Conservation (phyloP, 1,139 yeast genomes). For the Sugiyamaella sp. region DNA sequence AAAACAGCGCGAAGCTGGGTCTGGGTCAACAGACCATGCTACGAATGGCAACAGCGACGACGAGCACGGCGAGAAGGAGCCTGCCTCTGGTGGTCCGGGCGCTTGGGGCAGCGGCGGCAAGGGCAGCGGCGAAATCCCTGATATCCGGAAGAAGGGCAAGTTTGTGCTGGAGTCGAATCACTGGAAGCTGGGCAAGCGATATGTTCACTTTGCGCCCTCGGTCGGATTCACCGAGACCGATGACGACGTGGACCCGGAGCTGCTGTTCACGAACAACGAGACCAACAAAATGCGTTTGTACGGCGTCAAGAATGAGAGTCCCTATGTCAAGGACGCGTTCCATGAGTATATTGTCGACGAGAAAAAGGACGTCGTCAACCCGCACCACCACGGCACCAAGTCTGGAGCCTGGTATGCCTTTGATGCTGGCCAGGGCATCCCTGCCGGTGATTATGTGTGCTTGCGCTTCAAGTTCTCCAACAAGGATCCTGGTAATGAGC, state of each 20-base stretch:
- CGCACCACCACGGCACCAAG: slow-evolving; percentile 69
- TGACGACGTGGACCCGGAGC: slow-evolving; percentile 71
- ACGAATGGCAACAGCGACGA: too few relatives aligned
- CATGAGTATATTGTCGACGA: slow-evolving; percentile 78
- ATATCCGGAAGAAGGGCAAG: slow-evolving; percentile 34
- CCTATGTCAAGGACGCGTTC: slow-evolving; percentile 86
- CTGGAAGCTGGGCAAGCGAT: slow-evolving; percentile 71
- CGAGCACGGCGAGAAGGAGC: background rate
- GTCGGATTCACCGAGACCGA: slow-evolving; percentile 64
- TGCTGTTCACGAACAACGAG: slow-evolving; percentile 87
- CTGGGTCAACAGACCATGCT: too few relatives aligned
- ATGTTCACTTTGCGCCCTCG: slow-evolving; percentile 82
- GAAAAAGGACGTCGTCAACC: slow-evolving; percentile 64
- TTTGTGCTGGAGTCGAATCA: slow-evolving; percentile 64
- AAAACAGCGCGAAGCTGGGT: slow-evolving; percentile 2
- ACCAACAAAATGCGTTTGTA: slow-evolving; percentile 75
- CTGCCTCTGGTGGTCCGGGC: slow-evolving; percentile 4
- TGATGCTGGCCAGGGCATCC: slow-evolving; percentile 74
- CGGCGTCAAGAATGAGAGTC: slow-evolving; percentile 54
- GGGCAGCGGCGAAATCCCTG: slow-evolving; percentile 20
- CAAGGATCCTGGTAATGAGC: slow-evolving; percentile 44
- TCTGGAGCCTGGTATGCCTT: slow-evolving; percentile 82
- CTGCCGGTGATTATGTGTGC: slow-evolving; percentile 88
- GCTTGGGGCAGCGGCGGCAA: slow-evolving; percentile 15
- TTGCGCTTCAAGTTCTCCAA: slow-evolving; percentile 74